Base-by-base conservation (phyloP, 2,329 filamentous ascomycete genomes). In the Botrytis fabae region DNA sequence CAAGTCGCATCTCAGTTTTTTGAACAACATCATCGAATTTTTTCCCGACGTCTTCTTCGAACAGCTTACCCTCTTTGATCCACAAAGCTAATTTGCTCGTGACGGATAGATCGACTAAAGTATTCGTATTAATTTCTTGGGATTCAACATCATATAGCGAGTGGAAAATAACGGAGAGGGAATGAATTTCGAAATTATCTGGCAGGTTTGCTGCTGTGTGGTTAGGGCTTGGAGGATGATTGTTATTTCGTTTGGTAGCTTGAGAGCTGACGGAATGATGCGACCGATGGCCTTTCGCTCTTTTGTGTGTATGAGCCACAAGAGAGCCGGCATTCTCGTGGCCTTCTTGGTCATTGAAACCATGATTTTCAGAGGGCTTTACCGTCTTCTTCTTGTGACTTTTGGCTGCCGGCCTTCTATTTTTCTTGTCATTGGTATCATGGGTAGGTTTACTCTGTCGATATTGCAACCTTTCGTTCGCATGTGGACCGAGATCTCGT, bases 301-400 rank as follows among this genome's bases (percentile, higher is more conserved):
- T 94, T 82, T 97, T 98, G 2, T 92, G 88, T 61, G 90, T 90
- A 14, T 82, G 81, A 61, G 84, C 81, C 54, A 86, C 83, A 73
- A 83, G 81, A 18, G 85, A 85, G 74, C 82, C 84, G 28, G 79
- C 75, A 71, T 86, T 83, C 78, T 86, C 89, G 64, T 83, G 78
- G 64, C 78, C 57, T 62, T 81, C 91, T 73, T 86, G 85, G 74
- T 88, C 87, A 72, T 87, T 85, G 69, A 89, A 90, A 69, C 92
- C 92, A 80, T 90, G 88, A 46, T 91, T 81, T 61, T 90, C 90
- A 42, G 83, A 83, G 16, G 94, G 93, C 81, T 94, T 97, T 14
- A 57, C 14, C 54, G 88, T 82, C 83, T 95, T 97, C 85, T 97
- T 98, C 85, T 95, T 97, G 80, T 94, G 92, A 80, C 88, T 92